Evolutionary conservation across 2,329 filamentous ascomycete species (phyloP).

Genomic region (Pseudogymnoascus sp.): DNA sequence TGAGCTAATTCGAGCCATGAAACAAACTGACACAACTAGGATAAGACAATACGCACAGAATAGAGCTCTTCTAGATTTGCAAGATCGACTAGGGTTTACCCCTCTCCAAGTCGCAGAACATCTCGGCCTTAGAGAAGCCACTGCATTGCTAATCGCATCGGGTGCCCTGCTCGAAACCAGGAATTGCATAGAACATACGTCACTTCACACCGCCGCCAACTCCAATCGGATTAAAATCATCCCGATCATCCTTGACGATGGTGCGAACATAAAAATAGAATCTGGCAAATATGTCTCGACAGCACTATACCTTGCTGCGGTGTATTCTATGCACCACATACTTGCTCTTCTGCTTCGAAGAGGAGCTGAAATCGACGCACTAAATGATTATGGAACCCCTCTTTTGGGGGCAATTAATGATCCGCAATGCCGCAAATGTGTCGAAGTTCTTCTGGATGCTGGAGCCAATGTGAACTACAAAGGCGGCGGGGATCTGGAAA

Average conservation of each 20-base stretch:
- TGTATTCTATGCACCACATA: background rate
- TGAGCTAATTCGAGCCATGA: background rate
- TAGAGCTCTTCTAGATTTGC: background rate
- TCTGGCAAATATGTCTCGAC: background rate
- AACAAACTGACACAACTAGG: background rate
- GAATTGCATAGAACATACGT: background rate
- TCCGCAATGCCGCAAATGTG: background rate
- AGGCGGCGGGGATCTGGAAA: background rate
- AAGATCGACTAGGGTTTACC: background rate
- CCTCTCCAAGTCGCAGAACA: background rate
- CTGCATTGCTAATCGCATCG: background rate
- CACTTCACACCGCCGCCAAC: background rate
- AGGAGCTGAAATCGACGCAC: background rate
- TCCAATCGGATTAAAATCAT: background rate
- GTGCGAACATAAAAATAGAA: background rate
- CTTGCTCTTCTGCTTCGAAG: background rate
- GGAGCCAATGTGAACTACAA: background rate
- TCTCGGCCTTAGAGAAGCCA: background rate
- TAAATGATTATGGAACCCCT: background rate
- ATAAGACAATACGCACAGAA: background rate
- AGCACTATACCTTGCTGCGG: background rate
- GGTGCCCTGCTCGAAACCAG: background rate
- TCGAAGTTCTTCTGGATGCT: background rate
- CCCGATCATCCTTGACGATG: background rate
- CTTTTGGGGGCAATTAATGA: background rate